Evolutionary conservation across 1,284 basidiomycete species (phyloP).

Genomic region (Pseudozyma tsukubaensis): DNA sequence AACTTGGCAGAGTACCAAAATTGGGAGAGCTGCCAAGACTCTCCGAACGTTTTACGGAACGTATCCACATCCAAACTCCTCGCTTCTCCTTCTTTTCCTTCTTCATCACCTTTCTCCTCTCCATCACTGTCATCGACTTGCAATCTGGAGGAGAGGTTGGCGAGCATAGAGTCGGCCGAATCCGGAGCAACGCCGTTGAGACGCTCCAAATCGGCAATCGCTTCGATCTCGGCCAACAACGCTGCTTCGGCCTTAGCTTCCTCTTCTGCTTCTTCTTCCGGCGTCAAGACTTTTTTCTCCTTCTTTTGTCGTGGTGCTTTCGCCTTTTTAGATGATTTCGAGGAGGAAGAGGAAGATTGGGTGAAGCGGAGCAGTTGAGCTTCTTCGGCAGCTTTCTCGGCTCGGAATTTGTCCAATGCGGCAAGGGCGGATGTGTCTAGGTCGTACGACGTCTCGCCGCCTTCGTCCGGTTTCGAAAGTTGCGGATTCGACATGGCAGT

Average conservation of each 20-base stretch:
- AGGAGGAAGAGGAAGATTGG: constrained; percentile 23
- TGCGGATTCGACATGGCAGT: neutral
- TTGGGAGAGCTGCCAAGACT: constrained; percentile 56
- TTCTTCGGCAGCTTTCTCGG: constrained; percentile 60
- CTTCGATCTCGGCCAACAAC: constrained; percentile 57
- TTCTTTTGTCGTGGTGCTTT: neutral
- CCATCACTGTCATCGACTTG: constrained; percentile 8
- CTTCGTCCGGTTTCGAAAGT: neutral
- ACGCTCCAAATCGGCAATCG: constrained; percentile 50
- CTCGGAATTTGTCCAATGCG: constrained; percentile 59
- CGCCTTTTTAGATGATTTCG: constrained; percentile 4
- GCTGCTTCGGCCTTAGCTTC: constrained; percentile 48
- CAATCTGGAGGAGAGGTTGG: constrained; percentile 17
- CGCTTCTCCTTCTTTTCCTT: constrained; percentile 31
- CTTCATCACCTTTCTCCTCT: neutral
- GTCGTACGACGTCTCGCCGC: constrained; percentile 10
- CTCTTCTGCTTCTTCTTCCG: constrained; percentile 17
- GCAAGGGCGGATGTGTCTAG: constrained; percentile 66
- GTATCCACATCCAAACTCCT: constrained; percentile 35
- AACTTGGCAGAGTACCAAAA: constrained; percentile 49
- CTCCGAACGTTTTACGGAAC: constrained; percentile 60
- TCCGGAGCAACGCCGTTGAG: constrained; percentile 44
- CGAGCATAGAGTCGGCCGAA: constrained; percentile 39
- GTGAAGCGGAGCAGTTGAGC: constrained; percentile 47
- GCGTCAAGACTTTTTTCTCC: constrained; percentile 30